Evolutionary conservation across 345 rosid species (phyloP), one percentile per base, ranked within the genome.

Genomic region (Eutrema yunnanense): DNA sequence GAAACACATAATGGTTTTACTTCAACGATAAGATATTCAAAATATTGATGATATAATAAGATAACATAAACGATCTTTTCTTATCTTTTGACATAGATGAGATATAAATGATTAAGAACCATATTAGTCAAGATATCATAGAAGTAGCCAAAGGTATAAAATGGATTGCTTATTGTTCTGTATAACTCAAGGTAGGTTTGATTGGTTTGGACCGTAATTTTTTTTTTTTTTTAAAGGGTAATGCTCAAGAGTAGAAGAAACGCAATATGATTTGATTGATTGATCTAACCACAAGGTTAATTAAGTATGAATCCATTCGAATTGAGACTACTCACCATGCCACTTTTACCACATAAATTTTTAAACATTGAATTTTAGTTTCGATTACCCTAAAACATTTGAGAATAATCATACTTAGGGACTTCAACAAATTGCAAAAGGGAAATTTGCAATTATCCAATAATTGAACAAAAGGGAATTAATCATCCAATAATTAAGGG

Each of bases 161-260:
- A 52, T 76, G 40, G 71, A 37, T 70, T 76, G 75, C 80, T 76
- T 76, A 50, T 70, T 3, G 56, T 40, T 65, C 41, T 64, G 67
- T 57, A 54, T 57, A 63, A 71, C 80, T 56, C 14, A 64, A 0
- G 41, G 62, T 70, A 49, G 80, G 76, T 76, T 71, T 49, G 61
- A 34, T 49, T 76, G 61, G 80, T 63, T 71, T 13, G 72, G 72
- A 71, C 71, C 33, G 73, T 69, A 55, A 62, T 4, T 34, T 61
- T 67, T 22, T 19, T 67, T 22, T 19, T 32, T 62, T 32, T 19
- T 7, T 5, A 27, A 69, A 38, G 51, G 36, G 36, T 54, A 46
- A 13, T 52, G 32, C 42, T 30, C 37, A 68, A 68, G 79, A 43
- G 75, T 76, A 75, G 10, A 76, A 62, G 71, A 62, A 13, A 69